Evolutionary conservation across 1,139 yeast species (phyloP).

Genomic region (Geotrichum australiense): DNA sequence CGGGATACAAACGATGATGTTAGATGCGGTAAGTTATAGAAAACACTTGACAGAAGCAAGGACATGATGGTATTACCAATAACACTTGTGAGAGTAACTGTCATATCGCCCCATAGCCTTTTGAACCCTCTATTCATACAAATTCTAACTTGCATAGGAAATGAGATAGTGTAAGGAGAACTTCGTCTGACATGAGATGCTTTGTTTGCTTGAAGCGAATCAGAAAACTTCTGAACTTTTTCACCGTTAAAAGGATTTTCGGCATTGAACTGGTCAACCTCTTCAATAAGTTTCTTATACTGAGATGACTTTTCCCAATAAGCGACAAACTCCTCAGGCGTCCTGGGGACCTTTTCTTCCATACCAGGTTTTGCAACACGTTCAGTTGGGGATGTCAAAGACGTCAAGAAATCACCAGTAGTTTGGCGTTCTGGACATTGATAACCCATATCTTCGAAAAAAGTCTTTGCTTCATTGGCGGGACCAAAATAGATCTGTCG

Average conservation of each 20-base stretch:
- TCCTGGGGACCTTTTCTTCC: constrained; percentile 59
- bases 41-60: constrained; percentile 64
- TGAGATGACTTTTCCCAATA: constrained; percentile 60
- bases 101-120: constrained; percentile 59
- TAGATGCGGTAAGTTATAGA: constrained; percentile 48
- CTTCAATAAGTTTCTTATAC: constrained; percentile 36
- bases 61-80: constrained; percentile 67
- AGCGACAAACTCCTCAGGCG: constrained; percentile 60
- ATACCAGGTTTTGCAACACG: constrained; percentile 49
- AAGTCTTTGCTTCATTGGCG: constrained; percentile 50
- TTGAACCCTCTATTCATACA: constrained; percentile 54
- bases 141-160: constrained; percentile 54
- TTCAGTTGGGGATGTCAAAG: constrained; percentile 68
- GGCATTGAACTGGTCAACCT: constrained; percentile 37
- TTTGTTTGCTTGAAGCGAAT: constrained; percentile 49
- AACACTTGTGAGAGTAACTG: constrained; percentile 53
- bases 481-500: constrained; percentile 71
- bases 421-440: constrained; percentile 71
- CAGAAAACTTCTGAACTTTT: constrained; percentile 35
- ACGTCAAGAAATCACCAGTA: constrained; percentile 75
- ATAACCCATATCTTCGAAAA: constrained; percentile 62
- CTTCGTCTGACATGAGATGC: constrained; percentile 45
- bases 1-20: constrained; percentile 57
- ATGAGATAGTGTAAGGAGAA: constrained; percentile 64
- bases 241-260: constrained; percentile 26